Base-by-base conservation (phyloP, 306 rosid genomes). In the Psophocarpus tetragonolobus region DNA sequence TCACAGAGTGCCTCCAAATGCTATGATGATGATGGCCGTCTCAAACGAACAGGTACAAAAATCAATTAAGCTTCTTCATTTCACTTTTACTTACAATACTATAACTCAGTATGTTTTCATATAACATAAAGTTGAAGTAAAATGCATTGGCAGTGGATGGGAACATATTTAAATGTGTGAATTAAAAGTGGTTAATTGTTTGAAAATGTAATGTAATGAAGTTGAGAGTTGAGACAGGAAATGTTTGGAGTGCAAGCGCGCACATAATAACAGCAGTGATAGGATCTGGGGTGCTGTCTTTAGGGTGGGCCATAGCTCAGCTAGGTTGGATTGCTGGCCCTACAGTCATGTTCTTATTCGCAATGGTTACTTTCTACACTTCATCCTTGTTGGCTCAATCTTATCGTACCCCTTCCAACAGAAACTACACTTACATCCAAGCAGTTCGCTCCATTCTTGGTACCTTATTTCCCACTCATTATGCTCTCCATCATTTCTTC, bases 291-390 rank as follows among this genome's bases (percentile, higher is more conserved):
- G 93, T 89, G 60, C 75, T 89, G 7, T 89, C 93, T 7, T 79
- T 89, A 14, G 93, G 89, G 0, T 89, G 93, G 91, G 93, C 93
- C 9, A 74, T 89, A 20, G 93, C 88, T 15, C 93, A 89, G 51
- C 47, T 89, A 12, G 93, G 93, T 12, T 89, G 93, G 93, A 33
- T 89, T 20, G 93, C 93, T 4, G 93, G 93, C 17, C 93, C 93
- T 3, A 48, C 85, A 15, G 89, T 83, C 0, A 89, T 89, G 89
- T 4, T 87, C 15, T n/a, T 83, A 15, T 89, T 89, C 80, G 61
- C 91, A 35, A 2, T 81, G 29, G 76, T 87, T 5, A 69, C 85
- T 32, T 33, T 62, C 70, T 87, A 66, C 29, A 81, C 88, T 47
- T 87, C 93, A 0, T 57, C 89, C 0, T 14, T 87, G 66, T 86